phyloP scores from a whole-genome alignment of 192 early-diverging fungal genomes.

The Coemansia sp. region DNA sequence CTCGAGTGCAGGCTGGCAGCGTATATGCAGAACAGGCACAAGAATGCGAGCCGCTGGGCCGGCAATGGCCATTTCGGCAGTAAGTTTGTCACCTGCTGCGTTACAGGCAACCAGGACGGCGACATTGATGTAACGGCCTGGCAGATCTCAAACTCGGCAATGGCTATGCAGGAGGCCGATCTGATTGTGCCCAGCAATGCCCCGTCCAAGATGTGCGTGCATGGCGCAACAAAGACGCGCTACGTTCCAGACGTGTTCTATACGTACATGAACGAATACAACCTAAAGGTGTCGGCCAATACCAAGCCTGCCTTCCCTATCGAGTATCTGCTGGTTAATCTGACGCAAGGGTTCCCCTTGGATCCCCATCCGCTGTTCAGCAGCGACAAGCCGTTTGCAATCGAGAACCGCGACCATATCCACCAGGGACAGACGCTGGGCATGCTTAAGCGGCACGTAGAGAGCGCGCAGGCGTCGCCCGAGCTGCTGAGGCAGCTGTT shows the following conservation, averaged over 20 bases:
- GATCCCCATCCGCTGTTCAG: conserved; percentile 74
- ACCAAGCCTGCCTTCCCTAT: conserved; percentile 97
- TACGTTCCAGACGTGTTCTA: conserved; percentile 98
- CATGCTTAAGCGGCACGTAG: conserved; percentile 59
- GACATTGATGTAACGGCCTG: conserved; percentile 83
- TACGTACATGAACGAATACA: conserved; percentile 95
- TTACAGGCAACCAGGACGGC: conserved; percentile 86
- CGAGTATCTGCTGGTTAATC: conserved; percentile 91
- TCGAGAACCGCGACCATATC: conserved; percentile 75
- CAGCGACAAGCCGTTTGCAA: conserved; percentile 58
- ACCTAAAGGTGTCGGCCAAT: conserved; percentile 75
- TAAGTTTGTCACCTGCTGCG: conserved; percentile 92
- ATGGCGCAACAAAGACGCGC: conserved; percentile 65
- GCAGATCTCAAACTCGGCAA: conserved; percentile 89
- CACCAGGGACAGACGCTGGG: conserved; percentile 60
- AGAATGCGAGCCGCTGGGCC: conserved; percentile 69
- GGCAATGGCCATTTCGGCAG: conserved; percentile 78
- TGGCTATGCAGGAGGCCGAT: conserved; percentile 87
- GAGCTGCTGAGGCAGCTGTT: conserved; percentile 55
- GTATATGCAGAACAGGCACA: conserved; percentile 75
- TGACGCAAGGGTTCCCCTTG: conserved; percentile 89
- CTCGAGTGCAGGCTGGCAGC: conserved; percentile 86
- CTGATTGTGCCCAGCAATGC: conserved; percentile 88
- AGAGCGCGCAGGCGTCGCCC: conserved; percentile 14
- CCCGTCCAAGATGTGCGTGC: conserved; percentile 83